These are phyloP conservation scores for Casuarina glauca DNA, from an alignment of 306 rosid species.

Conservation along the genomic window DNA sequence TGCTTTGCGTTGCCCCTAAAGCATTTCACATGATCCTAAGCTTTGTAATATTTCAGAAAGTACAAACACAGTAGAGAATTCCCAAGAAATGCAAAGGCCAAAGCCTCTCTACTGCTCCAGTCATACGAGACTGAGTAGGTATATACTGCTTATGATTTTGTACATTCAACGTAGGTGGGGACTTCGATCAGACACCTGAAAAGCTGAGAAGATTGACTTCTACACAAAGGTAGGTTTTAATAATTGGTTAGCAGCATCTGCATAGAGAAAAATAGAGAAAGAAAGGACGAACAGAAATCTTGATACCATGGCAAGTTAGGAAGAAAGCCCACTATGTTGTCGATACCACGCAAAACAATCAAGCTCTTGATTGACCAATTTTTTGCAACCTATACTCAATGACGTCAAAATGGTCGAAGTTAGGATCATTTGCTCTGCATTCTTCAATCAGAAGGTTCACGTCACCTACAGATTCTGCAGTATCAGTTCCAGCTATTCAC, in stretches of 20 bases:
- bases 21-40: no score
- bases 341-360: no score
- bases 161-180: conserved; percentile 5
- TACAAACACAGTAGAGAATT: no score
- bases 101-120: not conserved
- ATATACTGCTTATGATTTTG: conserved; percentile 2
- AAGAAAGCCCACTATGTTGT: no score
- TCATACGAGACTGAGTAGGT: not conserved
- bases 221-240: not conserved
- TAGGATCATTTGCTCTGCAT: conserved; percentile 1
- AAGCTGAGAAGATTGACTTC: not conserved
- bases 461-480: conserved; percentile 17
- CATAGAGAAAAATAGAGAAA: not conserved
- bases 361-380: no score
- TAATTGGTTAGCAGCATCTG: conserved; percentile 14
- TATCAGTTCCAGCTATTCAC: conserved; percentile 4
- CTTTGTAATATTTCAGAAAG: no score
- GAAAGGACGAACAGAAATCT: no score
- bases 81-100: not conserved
- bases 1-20: no score
- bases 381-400: not conserved
- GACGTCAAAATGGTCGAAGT: conserved; percentile 19
- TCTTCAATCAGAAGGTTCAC: conserved; percentile 14
- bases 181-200: not conserved
- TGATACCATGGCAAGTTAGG: no score